A percentile compares a stretch with the other conserved stretches of the same genome.
These are phyloP conservation scores for Rhizophora mangle DNA, from an alignment of 345 rosid species.

Conservation along the genomic window DNA sequence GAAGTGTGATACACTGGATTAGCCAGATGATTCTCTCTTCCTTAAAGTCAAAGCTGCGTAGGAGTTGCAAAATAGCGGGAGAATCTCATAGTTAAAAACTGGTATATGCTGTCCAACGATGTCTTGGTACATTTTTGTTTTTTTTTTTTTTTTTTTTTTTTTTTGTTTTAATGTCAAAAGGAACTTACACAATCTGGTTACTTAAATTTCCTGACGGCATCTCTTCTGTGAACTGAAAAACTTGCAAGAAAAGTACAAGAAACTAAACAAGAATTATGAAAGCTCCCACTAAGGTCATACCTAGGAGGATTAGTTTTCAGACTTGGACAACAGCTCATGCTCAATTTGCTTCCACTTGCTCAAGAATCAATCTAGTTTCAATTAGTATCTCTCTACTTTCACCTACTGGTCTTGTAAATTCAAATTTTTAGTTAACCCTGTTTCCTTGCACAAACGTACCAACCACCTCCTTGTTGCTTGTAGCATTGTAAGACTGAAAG, in stretches of 20 bases:
- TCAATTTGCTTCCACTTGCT: constrained; percentile 17
- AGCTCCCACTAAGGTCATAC: constrained; percentile 11
- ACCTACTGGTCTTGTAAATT: constrained; percentile 41
- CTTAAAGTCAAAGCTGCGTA: constrained; percentile 23
- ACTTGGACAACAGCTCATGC: constrained; percentile 22
- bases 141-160: background rate
- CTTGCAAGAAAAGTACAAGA: constrained; percentile 26
- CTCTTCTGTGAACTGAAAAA: background rate
- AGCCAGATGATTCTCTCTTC: background rate
- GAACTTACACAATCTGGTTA: constrained; percentile 5
- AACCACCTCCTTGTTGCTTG: constrained; percentile 7
- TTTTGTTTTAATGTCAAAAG: background rate
- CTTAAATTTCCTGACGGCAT: background rate
- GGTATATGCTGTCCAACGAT: background rate
- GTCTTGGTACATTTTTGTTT: background rate
- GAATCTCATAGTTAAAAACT: constrained; percentile 22
- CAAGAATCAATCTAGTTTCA: constrained; percentile 12
- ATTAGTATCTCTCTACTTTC: constrained; percentile 19
- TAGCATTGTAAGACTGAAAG: constrained; percentile 6
- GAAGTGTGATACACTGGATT: background rate
- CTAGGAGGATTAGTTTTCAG: constrained; percentile 4
- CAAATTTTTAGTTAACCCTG: constrained; percentile 29
- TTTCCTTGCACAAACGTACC: constrained; percentile 25
- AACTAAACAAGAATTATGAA: constrained; percentile 9
- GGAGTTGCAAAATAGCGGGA: constrained; percentile 31